Percentiles rank a stretch among this genome's conserved stretches.
These are phyloP conservation scores for Pestalotiopsis sp. DNA, from an alignment of 2,329 filamentous ascomycete species.

Conservation along the genomic window DNA sequence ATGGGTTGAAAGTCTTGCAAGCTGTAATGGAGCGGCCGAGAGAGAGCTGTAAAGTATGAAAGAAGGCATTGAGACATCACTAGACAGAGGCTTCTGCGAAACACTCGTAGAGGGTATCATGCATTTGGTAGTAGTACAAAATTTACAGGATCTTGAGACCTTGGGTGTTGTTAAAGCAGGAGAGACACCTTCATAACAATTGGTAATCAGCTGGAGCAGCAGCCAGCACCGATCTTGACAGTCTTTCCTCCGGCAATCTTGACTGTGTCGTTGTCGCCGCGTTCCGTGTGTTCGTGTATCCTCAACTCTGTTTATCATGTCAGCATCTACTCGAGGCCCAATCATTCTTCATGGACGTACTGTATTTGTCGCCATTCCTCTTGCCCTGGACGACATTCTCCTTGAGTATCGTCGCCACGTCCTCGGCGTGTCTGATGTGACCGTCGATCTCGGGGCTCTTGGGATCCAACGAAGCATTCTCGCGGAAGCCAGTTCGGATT, in stretches of 20 bases:
- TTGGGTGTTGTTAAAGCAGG: neutral
- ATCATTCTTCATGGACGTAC: slow-evolving; percentile 47
- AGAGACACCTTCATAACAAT: neutral
- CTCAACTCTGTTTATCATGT: slow-evolving; percentile 63
- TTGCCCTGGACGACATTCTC: slow-evolving; percentile 89
- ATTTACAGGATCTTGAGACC: neutral
- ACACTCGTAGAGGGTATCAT: neutral
- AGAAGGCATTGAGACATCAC: neutral
- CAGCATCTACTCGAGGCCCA: slow-evolving; percentile 4
- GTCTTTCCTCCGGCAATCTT: slow-evolving; percentile 59
- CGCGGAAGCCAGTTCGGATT: slow-evolving; percentile 75
- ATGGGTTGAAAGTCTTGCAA: no score
- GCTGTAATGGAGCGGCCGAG: no score
- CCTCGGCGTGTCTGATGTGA: slow-evolving; percentile 77
- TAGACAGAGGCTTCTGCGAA: neutral
- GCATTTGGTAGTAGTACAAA: neutral
- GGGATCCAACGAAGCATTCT: slow-evolving; percentile 61
- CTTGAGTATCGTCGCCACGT: slow-evolving; percentile 77
- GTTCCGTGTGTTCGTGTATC: slow-evolving; percentile 90
- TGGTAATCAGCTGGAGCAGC: slow-evolving; percentile 24
- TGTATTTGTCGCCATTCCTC: slow-evolving; percentile 56
- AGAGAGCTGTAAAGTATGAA: neutral
- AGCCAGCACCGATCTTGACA: slow-evolving; percentile 25
- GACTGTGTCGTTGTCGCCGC: slow-evolving; percentile 90
- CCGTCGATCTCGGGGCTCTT: slow-evolving; percentile 61